Evolutionary conservation across 176 grass and related monocot genomes (phyloP), one percentile per base, ranked within the genome.

Genomic region (Zea luxurians): DNA sequence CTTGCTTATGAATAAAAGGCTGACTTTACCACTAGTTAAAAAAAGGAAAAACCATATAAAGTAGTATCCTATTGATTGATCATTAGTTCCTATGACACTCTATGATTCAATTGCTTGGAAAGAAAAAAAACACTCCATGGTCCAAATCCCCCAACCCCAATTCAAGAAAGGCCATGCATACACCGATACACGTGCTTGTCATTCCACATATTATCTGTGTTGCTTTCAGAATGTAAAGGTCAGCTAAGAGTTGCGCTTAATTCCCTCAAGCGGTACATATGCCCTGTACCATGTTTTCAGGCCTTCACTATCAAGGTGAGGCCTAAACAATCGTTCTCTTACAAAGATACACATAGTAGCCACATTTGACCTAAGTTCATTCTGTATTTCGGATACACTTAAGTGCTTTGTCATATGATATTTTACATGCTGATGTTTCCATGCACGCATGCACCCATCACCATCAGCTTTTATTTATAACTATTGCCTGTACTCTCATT

Each of bases 171-270:
- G 18, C 10, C n/a, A 47, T 48, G 21, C 11, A 36, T 49, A 8
- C 45, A 13, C 2, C 12, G 6, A 36, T 49, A 8, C 45, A 13
- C 2, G 16, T 57, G 80, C n/a, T 8, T 40, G 64, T 77, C 63
- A 41, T 76, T 35, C 58, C 35, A 48, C 42, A 74, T 38, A 59
- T 8, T 71, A 9, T 66, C 73, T 57, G 48, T 49, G 40, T 60
- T 65, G 43, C 41, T 85, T 80, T 58, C 46, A 13, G 7, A 44
- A 37, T 52, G 45, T 68, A 66, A 66, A 76, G 27, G 10, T 58
- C 27, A 49, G 9, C 43, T 46, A 34, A 61, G 37, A 61, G 35
- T 61, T 48, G 6, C 13, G 13, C 48, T 15, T 73, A 4, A 53
- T 52, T 71, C 52, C 21, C 47, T 70, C 4, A 37, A 17, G 13